Conservation (phyloP, 1,284 basidiomycete species). For the Heterobasidion occidentale region DNA sequence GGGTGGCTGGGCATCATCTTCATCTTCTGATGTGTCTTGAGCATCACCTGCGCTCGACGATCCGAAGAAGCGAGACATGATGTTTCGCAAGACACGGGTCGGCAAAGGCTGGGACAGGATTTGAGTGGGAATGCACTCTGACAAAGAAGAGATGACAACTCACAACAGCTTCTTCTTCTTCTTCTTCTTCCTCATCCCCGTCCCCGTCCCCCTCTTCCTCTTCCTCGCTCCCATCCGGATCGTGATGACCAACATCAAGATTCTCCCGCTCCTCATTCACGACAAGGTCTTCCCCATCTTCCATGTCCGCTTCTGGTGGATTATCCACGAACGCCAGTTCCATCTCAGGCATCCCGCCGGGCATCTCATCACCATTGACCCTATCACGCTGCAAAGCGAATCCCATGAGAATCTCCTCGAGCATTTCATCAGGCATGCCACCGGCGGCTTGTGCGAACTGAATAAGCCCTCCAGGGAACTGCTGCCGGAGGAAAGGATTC, state of each 20-base stretch:
- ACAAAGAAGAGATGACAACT: background rate
- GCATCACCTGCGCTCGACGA: conserved; percentile 20
- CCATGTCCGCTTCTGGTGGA: conserved; percentile 10
- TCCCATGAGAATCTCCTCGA: conserved; percentile 49
- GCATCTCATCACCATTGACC: conserved; percentile 19
- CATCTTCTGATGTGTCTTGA: conserved; percentile 27
- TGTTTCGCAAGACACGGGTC: conserved; percentile 50
- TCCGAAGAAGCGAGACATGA: conserved; percentile 59
- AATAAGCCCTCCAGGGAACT: conserved; percentile 56
- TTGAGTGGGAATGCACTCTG: background rate
- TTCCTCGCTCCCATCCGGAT: conserved; percentile 17
- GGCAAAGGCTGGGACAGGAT: conserved; percentile 42
- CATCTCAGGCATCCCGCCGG: conserved; percentile 19
- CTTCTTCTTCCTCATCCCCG: conserved; percentile 16
- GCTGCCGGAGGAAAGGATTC: conserved; percentile 39
- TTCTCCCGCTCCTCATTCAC: conserved; percentile 19
- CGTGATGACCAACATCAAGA: conserved; percentile 11
- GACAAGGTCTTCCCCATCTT: conserved; percentile 17
- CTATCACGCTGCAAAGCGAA: conserved; percentile 22
- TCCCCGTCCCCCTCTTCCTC: conserved; percentile 28
- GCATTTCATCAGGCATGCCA: conserved; percentile 47
- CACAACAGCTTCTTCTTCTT: background rate
- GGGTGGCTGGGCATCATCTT: conserved; percentile 10
- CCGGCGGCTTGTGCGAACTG: conserved; percentile 54
- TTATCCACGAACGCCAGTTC: conserved; percentile 18